These are phyloP conservation scores for Polyporus tsugae DNA, from an alignment of 1,284 basidiomycete genomes.

Conservation along the genomic window DNA sequence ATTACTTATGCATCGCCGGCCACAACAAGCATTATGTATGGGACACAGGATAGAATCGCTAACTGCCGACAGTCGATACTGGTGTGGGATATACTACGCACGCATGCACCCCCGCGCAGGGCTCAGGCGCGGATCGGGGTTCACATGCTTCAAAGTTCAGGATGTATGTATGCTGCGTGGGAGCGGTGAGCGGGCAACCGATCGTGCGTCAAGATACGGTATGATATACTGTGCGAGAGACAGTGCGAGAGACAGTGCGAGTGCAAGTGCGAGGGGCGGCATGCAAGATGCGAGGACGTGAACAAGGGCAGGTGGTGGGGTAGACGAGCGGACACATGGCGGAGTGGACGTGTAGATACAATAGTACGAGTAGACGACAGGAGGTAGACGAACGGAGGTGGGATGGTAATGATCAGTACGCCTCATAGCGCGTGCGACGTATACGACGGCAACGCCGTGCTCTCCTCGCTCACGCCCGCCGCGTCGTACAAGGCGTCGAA, in stretches of 20 bases:
- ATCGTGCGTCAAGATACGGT: not conserved
- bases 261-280: not conserved
- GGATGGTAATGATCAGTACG: too few species aligned
- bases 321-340: not conserved
- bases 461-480: conserved; percentile 3
- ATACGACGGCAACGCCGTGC: conserved; percentile 16
- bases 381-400: not conserved
- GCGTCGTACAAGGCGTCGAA: conserved; percentile 18
- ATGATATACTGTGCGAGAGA: not conserved
- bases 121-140: too few species aligned
- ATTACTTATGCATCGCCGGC: too few species aligned
- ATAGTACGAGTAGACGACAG: not conserved
- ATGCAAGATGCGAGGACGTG: not conserved
- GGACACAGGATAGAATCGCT: too few species aligned
- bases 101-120: too few species aligned
- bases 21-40: too few species aligned
- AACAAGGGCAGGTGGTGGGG: not conserved
- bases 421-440: conserved; percentile 7
- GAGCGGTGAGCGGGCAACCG: not conserved
- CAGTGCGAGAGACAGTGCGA: conserved; percentile 5
- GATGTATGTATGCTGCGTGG: not conserved
- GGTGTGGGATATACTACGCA: too few species aligned
- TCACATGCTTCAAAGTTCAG: too few species aligned
- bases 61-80: too few species aligned
- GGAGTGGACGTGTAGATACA: not conserved